Conservation (phyloP, 1,284 basidiomycete species). For the Fomitopsis betulina region DNA sequence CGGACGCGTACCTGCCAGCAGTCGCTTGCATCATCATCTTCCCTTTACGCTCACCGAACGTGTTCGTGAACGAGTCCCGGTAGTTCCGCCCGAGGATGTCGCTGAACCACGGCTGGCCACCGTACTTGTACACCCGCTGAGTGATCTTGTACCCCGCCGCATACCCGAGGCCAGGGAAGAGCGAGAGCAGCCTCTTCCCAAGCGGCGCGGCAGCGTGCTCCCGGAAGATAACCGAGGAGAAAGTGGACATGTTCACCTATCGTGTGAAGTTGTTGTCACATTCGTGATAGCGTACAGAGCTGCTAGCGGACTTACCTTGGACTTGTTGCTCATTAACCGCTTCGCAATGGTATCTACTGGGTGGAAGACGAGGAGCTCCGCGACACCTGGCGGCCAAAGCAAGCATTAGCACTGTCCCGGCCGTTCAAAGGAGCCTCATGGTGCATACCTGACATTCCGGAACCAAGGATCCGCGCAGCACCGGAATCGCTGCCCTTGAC, state of each 20-base stretch:
- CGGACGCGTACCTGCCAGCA: conserved; percentile 73
- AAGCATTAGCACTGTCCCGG: background rate
- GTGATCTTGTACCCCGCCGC: conserved; percentile 96
- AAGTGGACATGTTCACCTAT: conserved; percentile 58
- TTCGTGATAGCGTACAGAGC: background rate
- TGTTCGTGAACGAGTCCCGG: conserved; percentile 73
- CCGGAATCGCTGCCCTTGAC: conserved; percentile 83
- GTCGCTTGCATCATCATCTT: conserved; percentile 95
- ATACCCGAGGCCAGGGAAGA: conserved; percentile 98
- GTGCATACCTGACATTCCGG: conserved; percentile 79
- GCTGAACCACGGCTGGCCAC: conserved; percentile 97
- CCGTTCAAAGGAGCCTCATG: background rate
- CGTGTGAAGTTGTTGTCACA: background rate
- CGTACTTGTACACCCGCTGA: conserved; percentile 96
- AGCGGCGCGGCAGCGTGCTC: conserved; percentile 74
- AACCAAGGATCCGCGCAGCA: conserved; percentile 87
- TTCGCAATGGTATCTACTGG: conserved; percentile 97
- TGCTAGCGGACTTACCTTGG: conserved; percentile 44
- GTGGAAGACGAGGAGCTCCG: conserved; percentile 90
- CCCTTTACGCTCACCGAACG: conserved; percentile 94
- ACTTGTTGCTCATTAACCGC: conserved; percentile 96
- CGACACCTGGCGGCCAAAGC: conserved; percentile 60
- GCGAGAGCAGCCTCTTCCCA: conserved; percentile 75
- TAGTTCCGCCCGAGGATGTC: conserved; percentile 82
- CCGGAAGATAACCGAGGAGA: conserved; percentile 84